Conservation (phyloP, 306 rosid genomes). For the Castanea mollissima region DNA sequence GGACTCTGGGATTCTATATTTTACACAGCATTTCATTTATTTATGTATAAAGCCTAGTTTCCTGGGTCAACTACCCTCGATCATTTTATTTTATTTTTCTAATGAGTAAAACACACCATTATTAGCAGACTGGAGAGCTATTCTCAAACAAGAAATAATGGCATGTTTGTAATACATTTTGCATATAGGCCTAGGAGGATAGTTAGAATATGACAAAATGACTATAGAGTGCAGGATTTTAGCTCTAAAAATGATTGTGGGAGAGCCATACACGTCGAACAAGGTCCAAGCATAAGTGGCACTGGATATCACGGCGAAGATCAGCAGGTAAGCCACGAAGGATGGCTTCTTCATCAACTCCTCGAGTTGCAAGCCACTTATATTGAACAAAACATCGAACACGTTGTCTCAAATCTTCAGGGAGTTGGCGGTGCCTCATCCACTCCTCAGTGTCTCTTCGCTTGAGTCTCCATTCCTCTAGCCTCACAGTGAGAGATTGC, state of each 20-base stretch:
- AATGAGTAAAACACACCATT: no score
- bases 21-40: neutral
- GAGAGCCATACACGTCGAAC: slow-evolving; percentile 81
- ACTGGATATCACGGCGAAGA: slow-evolving; percentile 94
- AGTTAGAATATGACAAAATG: neutral
- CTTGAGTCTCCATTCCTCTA: slow-evolving; percentile 98
- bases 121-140: neutral
- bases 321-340: slow-evolving; percentile 82
- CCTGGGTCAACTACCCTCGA: neutral
- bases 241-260: slow-evolving; percentile 10
- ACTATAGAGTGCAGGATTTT: neutral
- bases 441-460: slow-evolving; percentile 97
- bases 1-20: neutral
- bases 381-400: slow-evolving; percentile 86
- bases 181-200: slow-evolving; percentile 7
- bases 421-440: slow-evolving; percentile 99
- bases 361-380: slow-evolving; percentile 95
- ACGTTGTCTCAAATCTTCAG: slow-evolving; percentile 73
- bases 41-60: neutral
- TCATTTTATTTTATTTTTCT: neutral
- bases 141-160: neutral
- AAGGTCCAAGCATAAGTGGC: slow-evolving; percentile 92
- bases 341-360: slow-evolving; percentile 93
- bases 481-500: slow-evolving; percentile 92
- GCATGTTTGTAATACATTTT: neutral